phyloP scores from a whole-genome alignment of 257 asterid genomes.

The Agastache rugosa region DNA sequence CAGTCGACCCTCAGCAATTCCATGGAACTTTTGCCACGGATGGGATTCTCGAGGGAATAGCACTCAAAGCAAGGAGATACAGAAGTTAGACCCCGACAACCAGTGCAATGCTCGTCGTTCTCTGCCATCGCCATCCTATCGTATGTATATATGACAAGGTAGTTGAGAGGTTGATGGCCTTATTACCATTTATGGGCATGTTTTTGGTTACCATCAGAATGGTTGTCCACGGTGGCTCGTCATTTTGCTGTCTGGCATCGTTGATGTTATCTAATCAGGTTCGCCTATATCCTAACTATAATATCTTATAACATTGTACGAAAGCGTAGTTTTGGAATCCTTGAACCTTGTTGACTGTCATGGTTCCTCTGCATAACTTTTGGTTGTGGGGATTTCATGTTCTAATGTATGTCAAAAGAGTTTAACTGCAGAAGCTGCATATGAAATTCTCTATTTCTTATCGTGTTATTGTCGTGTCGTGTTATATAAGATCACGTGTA shows the following conservation, averaged over 20 bases:
- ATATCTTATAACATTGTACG: background rate
- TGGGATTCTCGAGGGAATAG: conserved; percentile 82
- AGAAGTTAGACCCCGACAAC: conserved; percentile 7
- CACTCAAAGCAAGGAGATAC: conserved; percentile 47
- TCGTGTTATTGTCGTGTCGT: too few relatives aligned
- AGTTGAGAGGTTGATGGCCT: background rate
- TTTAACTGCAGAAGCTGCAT: background rate
- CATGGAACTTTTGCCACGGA: conserved; percentile 78
- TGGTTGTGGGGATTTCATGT: background rate
- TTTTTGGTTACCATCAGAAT: conserved; percentile 15
- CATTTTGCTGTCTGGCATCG: background rate
- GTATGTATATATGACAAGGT: background rate
- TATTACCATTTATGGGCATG: background rate
- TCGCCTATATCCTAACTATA: background rate
- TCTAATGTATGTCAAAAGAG: background rate
- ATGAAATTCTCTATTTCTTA: background rate
- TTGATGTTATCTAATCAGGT: background rate
- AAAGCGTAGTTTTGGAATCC: conserved; percentile 1
- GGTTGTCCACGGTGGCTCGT: background rate
- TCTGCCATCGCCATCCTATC: background rate
- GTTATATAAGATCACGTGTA: too few relatives aligned
- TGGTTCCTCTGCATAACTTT: background rate
- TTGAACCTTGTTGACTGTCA: background rate
- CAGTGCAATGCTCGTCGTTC: background rate
- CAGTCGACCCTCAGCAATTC: conserved; percentile 73